Percentiles rank a stretch among this genome's conserved stretches.
Evolutionary conservation across 2,329 filamentous ascomycete genomes (phyloP).

Genomic region (Aspergillus nomiae): DNA sequence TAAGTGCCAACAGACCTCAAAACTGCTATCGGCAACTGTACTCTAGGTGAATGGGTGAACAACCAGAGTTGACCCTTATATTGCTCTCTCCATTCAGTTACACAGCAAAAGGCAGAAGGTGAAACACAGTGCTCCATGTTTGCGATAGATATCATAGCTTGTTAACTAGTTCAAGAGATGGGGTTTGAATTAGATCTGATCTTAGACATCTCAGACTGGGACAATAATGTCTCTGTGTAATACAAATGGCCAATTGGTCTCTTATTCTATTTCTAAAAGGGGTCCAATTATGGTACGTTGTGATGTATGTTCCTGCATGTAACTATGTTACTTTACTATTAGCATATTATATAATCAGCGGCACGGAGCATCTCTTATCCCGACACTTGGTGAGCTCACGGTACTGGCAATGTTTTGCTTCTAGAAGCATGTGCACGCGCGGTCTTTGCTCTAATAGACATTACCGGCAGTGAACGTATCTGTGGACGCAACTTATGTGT

Average conservation of each 20-base stretch:
- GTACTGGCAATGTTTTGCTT: constrained; percentile 19
- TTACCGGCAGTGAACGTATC: constrained; percentile 6
- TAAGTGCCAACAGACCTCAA: not conserved
- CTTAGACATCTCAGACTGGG: not conserved
- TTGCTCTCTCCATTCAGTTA: not conserved
- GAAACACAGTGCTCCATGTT: not conserved
- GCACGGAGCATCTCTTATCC: constrained; percentile 22
- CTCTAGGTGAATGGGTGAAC: not conserved
- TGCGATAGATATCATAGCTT: not conserved
- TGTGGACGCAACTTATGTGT: constrained; percentile 7
- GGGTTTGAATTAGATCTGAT: not conserved
- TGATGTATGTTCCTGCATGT: not conserved
- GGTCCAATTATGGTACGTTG: not conserved
- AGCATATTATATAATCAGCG: constrained; percentile 22
- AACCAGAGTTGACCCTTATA: not conserved
- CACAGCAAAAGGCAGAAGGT: not conserved
- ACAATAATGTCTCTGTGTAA: not conserved
- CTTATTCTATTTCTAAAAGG: not conserved
- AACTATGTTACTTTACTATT: not conserved
- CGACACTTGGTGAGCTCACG: constrained; percentile 13
- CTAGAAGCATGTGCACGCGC: constrained; percentile 13
- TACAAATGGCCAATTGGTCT: not conserved
- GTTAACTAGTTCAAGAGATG: not conserved
- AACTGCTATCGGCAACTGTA: not conserved
- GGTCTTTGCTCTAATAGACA: constrained; percentile 8